Evolutionary conservation across 1,139 yeast species (phyloP), one percentile per base, ranked within the genome.

Genomic region (Hemisphaericaspora xylofermentans): DNA sequence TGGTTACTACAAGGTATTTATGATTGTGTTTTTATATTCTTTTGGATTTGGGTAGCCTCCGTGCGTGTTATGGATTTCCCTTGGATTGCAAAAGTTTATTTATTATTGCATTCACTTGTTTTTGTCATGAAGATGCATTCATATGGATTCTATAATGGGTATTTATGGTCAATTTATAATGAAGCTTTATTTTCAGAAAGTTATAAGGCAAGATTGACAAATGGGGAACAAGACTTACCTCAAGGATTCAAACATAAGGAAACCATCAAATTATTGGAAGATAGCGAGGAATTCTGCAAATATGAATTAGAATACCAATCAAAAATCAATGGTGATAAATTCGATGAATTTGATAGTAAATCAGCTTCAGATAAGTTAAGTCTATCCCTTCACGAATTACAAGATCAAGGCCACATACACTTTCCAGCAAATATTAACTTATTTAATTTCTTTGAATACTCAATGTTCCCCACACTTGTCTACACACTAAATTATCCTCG

Each of bases 111-210:
- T 60, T 79, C 88, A n/a, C 68, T 88, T 41, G 97, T 91, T 4
- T 67, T 89, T 50, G 61, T 91, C 49, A 91, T 91, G 98, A 91
- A 91, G 58, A 84, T 84, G 81, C 97, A 91, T 60, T 88, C 96
- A 2, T 91, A 82, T 57, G 88, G 87, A 1, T 88, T 84, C 54
- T 91, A 82, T 65, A 89, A 89, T 57, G 98, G 97, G 0, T 88
- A 89, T 58, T 66, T 89, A 42, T 88, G 95, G 93, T 66, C 63
- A 19, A 76, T 84, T 25, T 54, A 58, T 24, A 64, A 68, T n/a
- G 95, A 87, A 51, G 65, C 84, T 39, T 52, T 68, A 6, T 71
- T 68, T 43, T 77, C 88, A 7, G 66, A 54, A 52, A 52, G 19
- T 42, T 66, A 55, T 43, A 63, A 54, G 44, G 52, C 43, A 46